Conservation (phyloP, 768 basidiomycete species). For the Auriscalpium vulgare region DNA sequence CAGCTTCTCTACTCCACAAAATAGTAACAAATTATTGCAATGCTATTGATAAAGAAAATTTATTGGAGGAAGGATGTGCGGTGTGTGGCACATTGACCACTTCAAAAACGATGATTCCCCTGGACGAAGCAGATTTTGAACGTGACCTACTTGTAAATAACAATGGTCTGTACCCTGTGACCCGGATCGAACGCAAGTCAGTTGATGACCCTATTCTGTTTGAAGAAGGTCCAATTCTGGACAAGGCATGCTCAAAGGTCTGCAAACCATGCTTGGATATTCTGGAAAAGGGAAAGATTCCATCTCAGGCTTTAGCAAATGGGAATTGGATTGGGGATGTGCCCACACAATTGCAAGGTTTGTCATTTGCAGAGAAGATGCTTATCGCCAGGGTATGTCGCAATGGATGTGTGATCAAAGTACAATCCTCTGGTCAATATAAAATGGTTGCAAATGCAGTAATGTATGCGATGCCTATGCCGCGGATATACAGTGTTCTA, state of each 20-base stretch:
- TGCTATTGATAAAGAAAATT: neutral
- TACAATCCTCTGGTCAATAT: constrained; percentile 20
- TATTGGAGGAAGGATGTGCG: neutral
- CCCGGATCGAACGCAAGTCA: neutral
- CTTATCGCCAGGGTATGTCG: constrained; percentile 21
- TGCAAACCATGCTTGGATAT: neutral
- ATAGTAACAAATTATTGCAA: neutral
- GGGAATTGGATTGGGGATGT: constrained; percentile 30
- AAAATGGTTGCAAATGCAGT: constrained; percentile 15
- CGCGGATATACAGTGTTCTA: constrained; percentile 5
- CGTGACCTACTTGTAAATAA: neutral
- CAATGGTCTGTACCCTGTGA: neutral
- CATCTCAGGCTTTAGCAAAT: constrained; percentile 24
- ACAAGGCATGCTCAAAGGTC: neutral
- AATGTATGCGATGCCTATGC: constrained; percentile 9
- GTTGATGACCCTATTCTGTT: neutral
- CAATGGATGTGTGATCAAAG: constrained; percentile 25
- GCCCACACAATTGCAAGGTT: constrained; percentile 19
- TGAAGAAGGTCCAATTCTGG: neutral
- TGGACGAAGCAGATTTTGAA: neutral
- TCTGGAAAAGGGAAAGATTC: constrained; percentile 10
- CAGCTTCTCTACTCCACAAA: neutral
- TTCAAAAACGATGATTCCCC: neutral
- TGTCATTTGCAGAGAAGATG: constrained; percentile 26
- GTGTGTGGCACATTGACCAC: neutral